Evolutionary conservation across 306 rosid species (phyloP), one percentile per base, ranked within the genome.

Genomic region (Gleditsia sinensis): DNA sequence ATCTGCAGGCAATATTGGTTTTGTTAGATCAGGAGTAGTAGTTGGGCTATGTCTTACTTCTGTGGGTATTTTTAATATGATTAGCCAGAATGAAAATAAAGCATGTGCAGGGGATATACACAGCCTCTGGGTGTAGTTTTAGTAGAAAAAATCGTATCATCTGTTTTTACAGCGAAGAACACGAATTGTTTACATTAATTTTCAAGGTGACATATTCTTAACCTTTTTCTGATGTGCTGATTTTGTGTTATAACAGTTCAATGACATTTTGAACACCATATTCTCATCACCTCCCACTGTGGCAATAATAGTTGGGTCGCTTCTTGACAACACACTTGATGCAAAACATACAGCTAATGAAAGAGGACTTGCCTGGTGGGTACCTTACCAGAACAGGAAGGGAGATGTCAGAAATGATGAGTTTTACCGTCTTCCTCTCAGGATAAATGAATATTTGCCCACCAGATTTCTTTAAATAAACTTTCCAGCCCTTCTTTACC

Each of bases 341-440:
- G 91, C 88, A 3, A 84, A 75, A 70, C 11, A 46, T 1, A 40
- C 74, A 4, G 56, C 14, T 5, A 68, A 13, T 4, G 97, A 94
- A 42, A 85, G 98, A 83, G 98, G 98, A 75, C 8, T 94, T 57
- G 85, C 81, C 61, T 94, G 98, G 98, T 91, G 96, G 96, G 63
- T 13, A 37, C 96, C 97, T 2, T 94, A 87, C 90, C 96, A 90
- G 75, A 60, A 59, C 23, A 90, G 78, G 83, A 75, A 87, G 20
- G 98, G 98, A 63, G 98, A 94, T 66, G 39, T 3, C 60, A 80
- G 97, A 84, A 94, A 81, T 36, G 92, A 81, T 0, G 98, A 94
- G 65, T 94, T 91, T 59, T 94, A 94, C 45, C 72, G 84, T 25
- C 83, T 71, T 24, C 98, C 98, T 48, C 81, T 90, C 4, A 74